Conservation (phyloP, 2,329 filamentous ascomycete genomes). For the Aspergillus sp. region DNA sequence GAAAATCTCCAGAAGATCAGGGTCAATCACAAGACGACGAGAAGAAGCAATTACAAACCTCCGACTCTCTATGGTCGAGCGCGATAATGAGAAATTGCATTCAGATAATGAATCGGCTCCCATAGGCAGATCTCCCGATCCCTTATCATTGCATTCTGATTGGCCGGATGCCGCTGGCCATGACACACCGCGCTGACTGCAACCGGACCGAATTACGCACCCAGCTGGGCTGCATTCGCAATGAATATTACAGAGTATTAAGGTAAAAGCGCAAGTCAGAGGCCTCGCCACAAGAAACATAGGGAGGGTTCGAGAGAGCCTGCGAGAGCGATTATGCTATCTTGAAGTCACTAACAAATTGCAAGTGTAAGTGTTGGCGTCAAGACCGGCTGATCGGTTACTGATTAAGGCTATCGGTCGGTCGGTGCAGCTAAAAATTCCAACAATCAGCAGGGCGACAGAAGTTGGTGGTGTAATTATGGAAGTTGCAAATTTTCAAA, state of each 20-base stretch:
- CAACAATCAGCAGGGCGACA: not conserved
- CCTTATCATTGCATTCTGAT: slow-evolving; percentile 30
- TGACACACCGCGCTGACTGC: slow-evolving; percentile 38
- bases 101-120: not conserved
- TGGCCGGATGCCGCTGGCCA: slow-evolving; percentile 18
- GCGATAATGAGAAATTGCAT: not conserved
- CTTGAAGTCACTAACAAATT: not conserved
- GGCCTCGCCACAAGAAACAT: too few species aligned
- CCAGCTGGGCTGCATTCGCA: not conserved
- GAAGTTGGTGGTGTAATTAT: not conserved
- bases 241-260: too few species aligned
- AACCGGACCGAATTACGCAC: slow-evolving; percentile 13
- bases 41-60: not conserved
- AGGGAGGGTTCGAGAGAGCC: not conserved
- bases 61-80: not conserved
- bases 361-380: not conserved
- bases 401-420: not conserved
- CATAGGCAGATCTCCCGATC: slow-evolving; percentile 10
- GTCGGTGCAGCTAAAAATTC: not conserved
- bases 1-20: not conserved
- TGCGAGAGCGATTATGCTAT: not conserved
- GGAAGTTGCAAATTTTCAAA: not conserved
- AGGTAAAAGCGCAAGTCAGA: too few species aligned
- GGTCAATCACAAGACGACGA: not conserved
- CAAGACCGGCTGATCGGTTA: not conserved